These are phyloP conservation scores for Cladosporium sp. DNA, from an alignment of 2,329 filamentous ascomycete genomes.

Conservation along the genomic window DNA sequence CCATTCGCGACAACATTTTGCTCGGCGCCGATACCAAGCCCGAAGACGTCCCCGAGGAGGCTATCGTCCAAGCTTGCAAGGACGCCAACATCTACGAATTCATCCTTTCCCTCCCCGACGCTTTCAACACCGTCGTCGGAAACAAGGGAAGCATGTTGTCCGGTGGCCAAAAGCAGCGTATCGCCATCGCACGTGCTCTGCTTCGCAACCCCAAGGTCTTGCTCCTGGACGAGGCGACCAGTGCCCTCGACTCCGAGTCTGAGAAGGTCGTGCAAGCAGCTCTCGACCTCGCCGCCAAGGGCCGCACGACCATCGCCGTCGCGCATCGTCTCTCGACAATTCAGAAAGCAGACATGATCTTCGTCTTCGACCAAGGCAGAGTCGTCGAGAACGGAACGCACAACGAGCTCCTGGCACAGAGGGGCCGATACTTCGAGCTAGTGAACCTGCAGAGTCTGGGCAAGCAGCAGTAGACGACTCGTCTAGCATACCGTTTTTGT, in stretches of 20 bases:
- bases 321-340: constrained; percentile 91
- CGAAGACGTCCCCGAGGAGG: constrained; percentile 68
- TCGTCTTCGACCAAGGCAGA: constrained; percentile 89
- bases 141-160: constrained; percentile 82
- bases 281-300: constrained; percentile 78
- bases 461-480: constrained; percentile 11
- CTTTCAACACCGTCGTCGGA: constrained; percentile 60
- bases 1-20: constrained; percentile 85
- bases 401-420: constrained; percentile 49
- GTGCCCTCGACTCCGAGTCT: constrained; percentile 68
- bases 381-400: constrained; percentile 86
- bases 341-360: constrained; percentile 91
- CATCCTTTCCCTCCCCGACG: constrained; percentile 74
- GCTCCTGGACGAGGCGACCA: constrained; percentile 74
- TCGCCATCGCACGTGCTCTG: constrained; percentile 88
- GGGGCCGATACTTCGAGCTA: constrained; percentile 44
- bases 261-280: constrained; percentile 81
- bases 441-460: constrained; percentile 41
- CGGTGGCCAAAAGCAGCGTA: constrained; percentile 91
- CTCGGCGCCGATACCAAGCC: constrained; percentile 63
- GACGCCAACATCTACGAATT: constrained; percentile 94
- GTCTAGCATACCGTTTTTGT: background rate
- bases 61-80: constrained; percentile 75
- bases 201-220: constrained; percentile 89
- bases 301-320: constrained; percentile 76